Conservation (phyloP, 306 rosid genomes). For the Lathyrus tuberosus region DNA sequence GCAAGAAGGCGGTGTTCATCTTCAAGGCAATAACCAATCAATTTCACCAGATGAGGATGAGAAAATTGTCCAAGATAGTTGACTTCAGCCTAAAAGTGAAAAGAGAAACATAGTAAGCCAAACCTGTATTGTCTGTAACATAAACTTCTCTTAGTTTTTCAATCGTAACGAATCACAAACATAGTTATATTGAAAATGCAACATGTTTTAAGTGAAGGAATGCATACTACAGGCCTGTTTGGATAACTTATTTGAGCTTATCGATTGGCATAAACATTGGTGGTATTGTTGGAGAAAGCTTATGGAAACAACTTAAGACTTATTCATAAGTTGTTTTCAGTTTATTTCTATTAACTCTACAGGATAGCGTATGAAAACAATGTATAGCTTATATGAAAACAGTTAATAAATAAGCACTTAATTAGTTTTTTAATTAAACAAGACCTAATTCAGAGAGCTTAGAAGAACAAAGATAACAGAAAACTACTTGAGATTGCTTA, state of each 20-base stretch:
- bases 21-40: constrained; percentile 66
- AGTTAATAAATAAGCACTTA: not conserved
- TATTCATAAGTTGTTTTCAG: not conserved
- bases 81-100: constrained; percentile 62
- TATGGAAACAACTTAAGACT: not conserved
- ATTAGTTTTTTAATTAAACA: not conserved
- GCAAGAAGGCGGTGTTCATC: constrained; percentile 66
- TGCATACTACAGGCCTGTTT: too few species aligned
- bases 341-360: not conserved
- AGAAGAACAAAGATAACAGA: not conserved
- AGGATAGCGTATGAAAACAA: not conserved
- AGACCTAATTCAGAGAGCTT: not conserved
- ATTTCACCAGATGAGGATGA: constrained; percentile 70
- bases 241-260: not conserved
- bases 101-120: too few species aligned
- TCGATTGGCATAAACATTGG: not conserved
- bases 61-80: constrained; percentile 64
- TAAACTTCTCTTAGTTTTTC: constrained; percentile 10
- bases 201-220: too few species aligned
- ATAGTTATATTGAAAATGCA: not conserved
- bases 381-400: not conserved
- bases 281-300: not conserved
- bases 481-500: not conserved
- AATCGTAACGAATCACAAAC: not conserved
- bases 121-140: too few species aligned